phyloP scores from a whole-genome alignment of 176 grass and related monocot genomes.

The Carex pumila region DNA sequence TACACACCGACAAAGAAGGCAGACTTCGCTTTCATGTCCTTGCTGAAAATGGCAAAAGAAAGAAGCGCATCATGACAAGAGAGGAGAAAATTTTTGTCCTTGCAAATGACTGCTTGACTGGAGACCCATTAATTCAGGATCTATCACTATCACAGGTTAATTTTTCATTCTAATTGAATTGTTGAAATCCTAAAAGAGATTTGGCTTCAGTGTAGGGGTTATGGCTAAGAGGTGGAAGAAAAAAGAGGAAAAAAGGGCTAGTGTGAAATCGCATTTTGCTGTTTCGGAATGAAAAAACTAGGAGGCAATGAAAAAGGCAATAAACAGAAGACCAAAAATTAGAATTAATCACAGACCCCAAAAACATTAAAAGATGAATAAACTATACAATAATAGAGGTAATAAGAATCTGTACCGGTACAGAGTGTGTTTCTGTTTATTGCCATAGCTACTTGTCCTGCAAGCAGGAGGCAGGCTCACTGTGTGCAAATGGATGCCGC shows the following conservation, averaged over 20 bases:
- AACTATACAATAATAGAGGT: background rate
- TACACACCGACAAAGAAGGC: slow-evolving; percentile 79
- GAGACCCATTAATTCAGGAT: slow-evolving; percentile 76
- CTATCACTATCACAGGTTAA: slow-evolving; percentile 77
- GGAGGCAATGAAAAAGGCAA: background rate
- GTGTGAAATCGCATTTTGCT: slow-evolving; percentile 9
- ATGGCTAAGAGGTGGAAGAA: background rate
- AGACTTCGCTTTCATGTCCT: slow-evolving; percentile 75
- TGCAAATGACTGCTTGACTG: slow-evolving; percentile 85
- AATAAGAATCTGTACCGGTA: background rate
- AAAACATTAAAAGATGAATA: background rate
- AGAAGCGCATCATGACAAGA: slow-evolving; percentile 85
- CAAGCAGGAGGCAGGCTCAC: slow-evolving; percentile 64
- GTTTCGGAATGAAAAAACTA: background rate
- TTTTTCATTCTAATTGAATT: background rate
- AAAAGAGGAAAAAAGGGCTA: slow-evolving; percentile 2
- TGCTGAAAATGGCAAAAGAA: slow-evolving; percentile 63
- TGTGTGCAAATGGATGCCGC: slow-evolving; percentile 82
- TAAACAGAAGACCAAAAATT: background rate
- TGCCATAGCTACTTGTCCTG: slow-evolving; percentile 18
- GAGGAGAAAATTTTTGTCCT: slow-evolving; percentile 95
- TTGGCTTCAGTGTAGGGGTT: background rate
- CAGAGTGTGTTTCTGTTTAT: slow-evolving; percentile 5
- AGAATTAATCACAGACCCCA: background rate
- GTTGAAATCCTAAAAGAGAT: background rate